Conservation (phyloP, 1,139 yeast genomes). For the Kazachstania sp. region DNA sequence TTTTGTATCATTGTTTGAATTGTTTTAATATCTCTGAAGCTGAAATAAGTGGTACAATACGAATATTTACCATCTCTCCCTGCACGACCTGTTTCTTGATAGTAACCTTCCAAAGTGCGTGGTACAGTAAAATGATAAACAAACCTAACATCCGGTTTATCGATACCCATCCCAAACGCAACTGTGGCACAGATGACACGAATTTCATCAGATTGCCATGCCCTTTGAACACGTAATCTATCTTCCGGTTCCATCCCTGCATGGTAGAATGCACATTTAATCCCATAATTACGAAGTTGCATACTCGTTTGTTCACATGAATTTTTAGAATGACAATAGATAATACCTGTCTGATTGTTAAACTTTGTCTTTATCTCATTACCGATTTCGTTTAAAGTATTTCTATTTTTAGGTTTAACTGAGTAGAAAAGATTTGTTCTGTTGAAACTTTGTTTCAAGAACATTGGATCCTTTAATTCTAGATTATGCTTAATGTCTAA, state of each 20-base stretch:
- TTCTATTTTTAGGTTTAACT: conserved; percentile 54
- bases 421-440: conserved; percentile 79
- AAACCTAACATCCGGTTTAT: conserved; percentile 88
- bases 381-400: conserved; percentile 53
- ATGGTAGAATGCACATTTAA: conserved; percentile 72
- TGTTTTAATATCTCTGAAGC: conserved; percentile 66
- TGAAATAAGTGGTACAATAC: conserved; percentile 74
- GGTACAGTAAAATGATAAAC: conserved; percentile 86
- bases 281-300: conserved; percentile 50
- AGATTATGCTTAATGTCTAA: conserved; percentile 76
- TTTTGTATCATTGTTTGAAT: conserved; percentile 69
- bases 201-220: conserved; percentile 69
- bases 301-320: conserved; percentile 78
- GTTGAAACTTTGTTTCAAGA: conserved; percentile 69
- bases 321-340: conserved; percentile 85
- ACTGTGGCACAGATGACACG: conserved; percentile 92
- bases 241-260: conserved; percentile 87
- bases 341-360: conserved; percentile 67
- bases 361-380: conserved; percentile 47
- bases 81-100: conserved; percentile 98
- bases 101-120: conserved; percentile 85
- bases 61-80: conserved; percentile 87
- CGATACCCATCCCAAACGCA: conserved; percentile 99
- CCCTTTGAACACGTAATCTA: conserved; percentile 56
- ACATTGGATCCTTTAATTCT: conserved; percentile 39